Percentiles rank a stretch among this genome's conserved stretches.
Conservation (phyloP, 176 grass and related monocot species). For the Cenchrus fungigraminus region DNA sequence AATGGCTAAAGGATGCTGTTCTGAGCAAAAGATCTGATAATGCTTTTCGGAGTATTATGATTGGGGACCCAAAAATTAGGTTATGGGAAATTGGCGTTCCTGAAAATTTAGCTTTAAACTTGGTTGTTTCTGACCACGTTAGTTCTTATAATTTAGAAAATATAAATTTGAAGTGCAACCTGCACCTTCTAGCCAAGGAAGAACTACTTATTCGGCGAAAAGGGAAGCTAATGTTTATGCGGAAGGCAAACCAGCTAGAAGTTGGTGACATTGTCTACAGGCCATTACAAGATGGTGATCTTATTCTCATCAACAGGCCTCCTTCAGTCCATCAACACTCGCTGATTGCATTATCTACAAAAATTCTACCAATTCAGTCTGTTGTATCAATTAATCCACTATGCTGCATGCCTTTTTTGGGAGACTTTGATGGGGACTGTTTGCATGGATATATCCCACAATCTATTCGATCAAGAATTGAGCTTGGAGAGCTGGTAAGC, state of each 20-base stretch:
- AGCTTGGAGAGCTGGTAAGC: constrained; percentile 70
- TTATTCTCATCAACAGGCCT: constrained; percentile 88
- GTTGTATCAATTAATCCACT: constrained; percentile 81
- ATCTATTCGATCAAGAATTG: constrained; percentile 68
- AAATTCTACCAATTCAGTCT: constrained; percentile 60
- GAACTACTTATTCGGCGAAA: constrained; percentile 52
- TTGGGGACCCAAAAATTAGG: constrained; percentile 85
- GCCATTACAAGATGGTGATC: constrained; percentile 81
- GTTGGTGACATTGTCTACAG: constrained; percentile 79
- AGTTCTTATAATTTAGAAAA: constrained; percentile 71
- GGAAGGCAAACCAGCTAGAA: constrained; percentile 66
- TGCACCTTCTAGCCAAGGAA: constrained; percentile 60
- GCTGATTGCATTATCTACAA: constrained; percentile 73
- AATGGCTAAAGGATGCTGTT: constrained; percentile 88
- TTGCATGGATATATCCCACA: constrained; percentile 95
- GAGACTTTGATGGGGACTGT: constrained; percentile 98
- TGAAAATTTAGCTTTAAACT: constrained; percentile 58
- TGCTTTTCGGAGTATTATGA: constrained; percentile 79
- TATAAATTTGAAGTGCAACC: constrained; percentile 59
- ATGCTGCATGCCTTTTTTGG: constrained; percentile 78
- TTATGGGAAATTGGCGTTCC: constrained; percentile 82
- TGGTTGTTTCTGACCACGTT: constrained; percentile 68
- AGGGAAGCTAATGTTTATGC: constrained; percentile 56
- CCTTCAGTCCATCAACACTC: constrained; percentile 96
- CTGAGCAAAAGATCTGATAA: constrained; percentile 91